Evolutionary conservation across 768 basidiomycete genomes (phyloP).

Genomic region (Infundibulicybe gibba): DNA sequence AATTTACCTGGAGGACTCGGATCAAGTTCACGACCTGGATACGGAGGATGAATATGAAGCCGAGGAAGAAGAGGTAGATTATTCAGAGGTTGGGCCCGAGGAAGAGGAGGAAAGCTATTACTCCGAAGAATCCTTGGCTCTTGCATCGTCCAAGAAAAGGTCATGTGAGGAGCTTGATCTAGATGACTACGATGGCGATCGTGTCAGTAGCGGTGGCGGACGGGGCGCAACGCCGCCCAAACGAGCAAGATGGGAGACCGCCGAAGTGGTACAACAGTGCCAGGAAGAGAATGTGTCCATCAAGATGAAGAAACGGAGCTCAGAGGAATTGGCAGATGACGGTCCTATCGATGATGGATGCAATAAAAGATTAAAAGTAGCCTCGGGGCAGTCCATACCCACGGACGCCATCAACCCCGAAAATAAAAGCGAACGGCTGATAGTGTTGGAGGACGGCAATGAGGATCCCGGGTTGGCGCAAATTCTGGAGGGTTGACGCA

Average conservation of each 20-base stretch:
- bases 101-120: slow-evolving; percentile 17
- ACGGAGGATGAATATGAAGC: neutral
- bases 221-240: slow-evolving; percentile 29
- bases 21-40: neutral
- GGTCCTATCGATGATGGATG: slow-evolving; percentile 10
- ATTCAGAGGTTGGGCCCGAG: slow-evolving; percentile 18
- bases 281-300: neutral
- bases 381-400: neutral
- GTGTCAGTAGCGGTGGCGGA: slow-evolving; percentile 8
- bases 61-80: slow-evolving; percentile 18
- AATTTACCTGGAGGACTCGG: neutral
- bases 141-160: slow-evolving; percentile 14
- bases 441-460: neutral
- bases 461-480: no score
- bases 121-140: slow-evolving; percentile 3
- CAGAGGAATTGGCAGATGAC: slow-evolving; percentile 43
- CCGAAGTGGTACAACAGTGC: slow-evolving; percentile 15
- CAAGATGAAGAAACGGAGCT: slow-evolving; percentile 40
- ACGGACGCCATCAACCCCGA: neutral
- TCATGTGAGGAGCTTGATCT: slow-evolving; percentile 26
- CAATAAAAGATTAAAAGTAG: neutral
- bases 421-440: neutral
- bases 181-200: slow-evolving; percentile 18
- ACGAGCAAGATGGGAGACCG: slow-evolving; percentile 11
- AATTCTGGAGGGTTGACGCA: no score